These are phyloP conservation scores for Heritiera littoralis DNA, from an alignment of 345 rosid species.

Conservation along the genomic window DNA sequence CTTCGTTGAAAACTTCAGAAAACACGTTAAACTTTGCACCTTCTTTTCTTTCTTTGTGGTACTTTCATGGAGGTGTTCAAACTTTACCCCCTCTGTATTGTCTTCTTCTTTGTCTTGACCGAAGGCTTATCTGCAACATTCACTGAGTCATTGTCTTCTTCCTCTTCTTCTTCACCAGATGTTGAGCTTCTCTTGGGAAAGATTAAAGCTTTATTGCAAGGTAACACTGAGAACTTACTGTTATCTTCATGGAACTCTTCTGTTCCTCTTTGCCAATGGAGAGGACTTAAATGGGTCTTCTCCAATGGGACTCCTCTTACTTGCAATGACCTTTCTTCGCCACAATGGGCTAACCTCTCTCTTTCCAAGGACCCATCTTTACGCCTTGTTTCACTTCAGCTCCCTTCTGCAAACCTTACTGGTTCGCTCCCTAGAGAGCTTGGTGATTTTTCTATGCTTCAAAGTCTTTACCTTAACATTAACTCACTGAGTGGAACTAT, in stretches of 20 bases:
- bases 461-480: constrained; percentile 71
- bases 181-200: constrained; percentile 72
- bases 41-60: constrained; percentile 27
- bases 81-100: constrained; percentile 38
- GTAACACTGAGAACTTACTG: constrained; percentile 74
- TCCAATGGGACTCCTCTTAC: constrained; percentile 59
- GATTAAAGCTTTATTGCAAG: constrained; percentile 78
- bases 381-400: constrained; percentile 76
- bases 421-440: constrained; percentile 91
- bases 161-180: constrained; percentile 50
- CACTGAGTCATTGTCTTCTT: constrained; percentile 26
- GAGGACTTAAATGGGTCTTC: constrained; percentile 94
- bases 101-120: constrained; percentile 36
- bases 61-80: constrained; percentile 55
- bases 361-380: constrained; percentile 72
- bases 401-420: constrained; percentile 94
- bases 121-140: constrained; percentile 16
- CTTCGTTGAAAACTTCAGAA: constrained; percentile 32
- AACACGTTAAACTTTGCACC: constrained; percentile 13
- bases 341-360: constrained; percentile 68
- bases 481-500: constrained; percentile 76
- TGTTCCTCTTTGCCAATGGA: constrained; percentile 92
- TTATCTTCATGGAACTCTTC: constrained; percentile 91
- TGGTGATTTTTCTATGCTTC: constrained; percentile 87
- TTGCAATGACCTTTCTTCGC: constrained; percentile 62